Evolutionary conservation across 805 yeast genomes (phyloP), one percentile per base, ranked within the genome.

Genomic region (Teunomyces atbi): DNA sequence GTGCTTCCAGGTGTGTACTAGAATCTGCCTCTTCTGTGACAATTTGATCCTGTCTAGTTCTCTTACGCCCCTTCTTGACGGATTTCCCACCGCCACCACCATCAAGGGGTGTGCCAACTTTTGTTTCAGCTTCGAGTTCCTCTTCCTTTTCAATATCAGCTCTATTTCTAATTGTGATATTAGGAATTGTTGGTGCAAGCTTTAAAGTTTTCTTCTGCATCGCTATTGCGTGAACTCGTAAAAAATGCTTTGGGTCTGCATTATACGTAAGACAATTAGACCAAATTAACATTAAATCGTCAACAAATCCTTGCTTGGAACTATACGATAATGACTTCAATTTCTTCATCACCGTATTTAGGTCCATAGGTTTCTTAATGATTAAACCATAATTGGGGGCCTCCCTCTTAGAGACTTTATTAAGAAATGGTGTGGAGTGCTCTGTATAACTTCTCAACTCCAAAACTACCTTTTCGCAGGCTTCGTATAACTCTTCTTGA

Each of bases 401-500:
- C 59, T 94, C 99, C 46, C 99, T 78, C 62, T 94, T 94, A 48
- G 94, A 89, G n/a, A 94, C 99, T 60, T 89, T 88, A 67, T 91
- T 94, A 54, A 94, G 73, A 60, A 94, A 94, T 0, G 98, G 96
- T 1, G 97, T 90, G 0, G 97, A 90, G 66, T 94, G 98, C 59
- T 94, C 97, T 0, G 99, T 92, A 55, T 86, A 89, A 5, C 92
- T 88, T 59, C 99, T 77, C 27, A 94, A 70, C 57, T 94, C 98
- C 52, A 84, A 70, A 0, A 92, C 91, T 1, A 94, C 99, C 59
- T 90, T 91, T 57, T 94, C 99, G 58, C 97, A 92, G 0, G 97
- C 96, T 56, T 95, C 99, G 60, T 94, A 94, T 18, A 94, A 76
- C 63, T 95, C 99, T 61, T 94, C 99, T 67, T 94, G 99, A 5